Conservation (phyloP, 345 rosid species). For the Populus davidiana region DNA sequence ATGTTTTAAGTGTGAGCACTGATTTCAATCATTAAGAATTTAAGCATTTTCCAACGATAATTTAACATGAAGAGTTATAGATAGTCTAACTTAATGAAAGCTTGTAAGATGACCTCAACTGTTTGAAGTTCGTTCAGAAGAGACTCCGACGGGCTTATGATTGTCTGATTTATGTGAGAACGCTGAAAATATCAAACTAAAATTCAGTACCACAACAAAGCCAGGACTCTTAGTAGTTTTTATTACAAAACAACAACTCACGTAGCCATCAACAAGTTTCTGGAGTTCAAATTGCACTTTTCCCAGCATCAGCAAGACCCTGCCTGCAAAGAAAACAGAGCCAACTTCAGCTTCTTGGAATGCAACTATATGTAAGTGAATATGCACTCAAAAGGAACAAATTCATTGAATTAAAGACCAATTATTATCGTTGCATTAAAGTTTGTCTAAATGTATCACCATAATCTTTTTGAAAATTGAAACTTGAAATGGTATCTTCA, state of each 20-base stretch:
- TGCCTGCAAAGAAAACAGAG: conserved; percentile 47
- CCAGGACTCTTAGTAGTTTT: background rate
- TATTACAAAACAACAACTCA: conserved; percentile 42
- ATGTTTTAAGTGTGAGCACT: background rate
- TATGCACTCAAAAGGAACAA: background rate
- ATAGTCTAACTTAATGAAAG: background rate
- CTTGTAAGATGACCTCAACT: conserved; percentile 69
- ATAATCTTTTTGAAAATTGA: background rate
- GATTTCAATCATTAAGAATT: background rate
- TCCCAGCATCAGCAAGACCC: conserved; percentile 70
- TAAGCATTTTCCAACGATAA: background rate
- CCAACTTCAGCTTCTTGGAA: conserved; percentile 1
- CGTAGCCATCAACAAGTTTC: conserved; percentile 81
- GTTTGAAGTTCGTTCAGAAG: conserved; percentile 84
- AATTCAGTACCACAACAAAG: conserved; percentile 7
- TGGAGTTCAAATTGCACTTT: conserved; percentile 85
- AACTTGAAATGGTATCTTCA: background rate
- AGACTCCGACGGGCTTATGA: conserved; percentile 87
- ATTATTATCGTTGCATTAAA: background rate
- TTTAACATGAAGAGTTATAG: background rate
- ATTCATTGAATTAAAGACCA: background rate
- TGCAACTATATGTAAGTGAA: background rate
- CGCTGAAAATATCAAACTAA: conserved; percentile 52
- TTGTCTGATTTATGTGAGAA: conserved; percentile 65
- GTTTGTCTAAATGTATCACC: background rate